A percentile compares a stretch with the other conserved stretches of the same genome.
Evolutionary conservation across 2,329 filamentous ascomycete species (phyloP).

Genomic region (Fusarium euwallaceae): DNA sequence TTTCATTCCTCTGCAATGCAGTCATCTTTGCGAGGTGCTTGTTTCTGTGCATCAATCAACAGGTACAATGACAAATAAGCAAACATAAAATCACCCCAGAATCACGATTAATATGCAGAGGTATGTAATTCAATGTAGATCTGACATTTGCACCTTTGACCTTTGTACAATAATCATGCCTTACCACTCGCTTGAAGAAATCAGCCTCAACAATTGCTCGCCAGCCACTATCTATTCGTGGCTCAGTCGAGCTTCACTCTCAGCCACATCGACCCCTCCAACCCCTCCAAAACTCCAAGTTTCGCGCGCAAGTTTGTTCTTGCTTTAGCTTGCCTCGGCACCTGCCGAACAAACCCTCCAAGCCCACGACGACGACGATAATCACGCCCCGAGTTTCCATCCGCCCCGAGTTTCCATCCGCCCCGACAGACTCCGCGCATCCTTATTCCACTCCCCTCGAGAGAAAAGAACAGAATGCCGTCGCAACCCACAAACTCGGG

Average conservation of each 20-base stretch:
- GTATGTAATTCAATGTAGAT: not conserved
- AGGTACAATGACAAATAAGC: not conserved
- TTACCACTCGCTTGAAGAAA: not conserved
- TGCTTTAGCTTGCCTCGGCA: conserved; percentile 25
- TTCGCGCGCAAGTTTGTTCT: not conserved
- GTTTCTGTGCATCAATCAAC: not conserved
- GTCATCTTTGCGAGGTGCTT: not conserved
- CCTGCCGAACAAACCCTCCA: conserved; percentile 23
- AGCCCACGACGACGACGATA: conserved; percentile 2
- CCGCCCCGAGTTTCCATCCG: not conserved
- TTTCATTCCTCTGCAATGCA: not conserved
- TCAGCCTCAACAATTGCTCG: not conserved
- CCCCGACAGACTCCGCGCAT: not conserved
- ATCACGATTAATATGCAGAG: not conserved
- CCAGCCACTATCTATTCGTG: conserved; percentile 25
- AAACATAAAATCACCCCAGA: not conserved
- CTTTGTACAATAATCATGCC: not conserved
- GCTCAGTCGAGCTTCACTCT: conserved; percentile 4
- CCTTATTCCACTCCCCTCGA: not conserved
- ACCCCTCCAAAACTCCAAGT: conserved; percentile 25
- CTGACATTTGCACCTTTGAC: not conserved
- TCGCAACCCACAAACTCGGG: conserved; percentile 72
- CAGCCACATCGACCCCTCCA: conserved; percentile 26
- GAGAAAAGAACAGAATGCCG: conserved; percentile 56
- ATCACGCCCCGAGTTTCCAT: conserved; percentile 3